Evolutionary conservation across 495 filamentous ascomycete species (phyloP).

Genomic region (Terfezia boudieri): DNA sequence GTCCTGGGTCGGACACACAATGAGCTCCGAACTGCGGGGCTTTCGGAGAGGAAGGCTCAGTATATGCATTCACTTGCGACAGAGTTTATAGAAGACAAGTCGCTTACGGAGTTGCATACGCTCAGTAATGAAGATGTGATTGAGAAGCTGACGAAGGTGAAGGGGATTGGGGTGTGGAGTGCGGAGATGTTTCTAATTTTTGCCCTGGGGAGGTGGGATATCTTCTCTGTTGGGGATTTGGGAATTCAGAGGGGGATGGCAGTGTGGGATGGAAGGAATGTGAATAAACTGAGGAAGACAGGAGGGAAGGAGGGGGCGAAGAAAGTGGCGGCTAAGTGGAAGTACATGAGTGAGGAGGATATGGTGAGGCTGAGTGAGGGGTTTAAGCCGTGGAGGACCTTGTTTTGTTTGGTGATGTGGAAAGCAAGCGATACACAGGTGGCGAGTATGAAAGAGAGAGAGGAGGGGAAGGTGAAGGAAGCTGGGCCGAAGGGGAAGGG

Average conservation of each 20-base stretch:
- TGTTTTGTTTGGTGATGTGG: constrained; percentile 79
- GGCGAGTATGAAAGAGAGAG: constrained; percentile 31
- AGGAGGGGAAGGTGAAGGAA: background rate
- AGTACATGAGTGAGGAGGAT: constrained; percentile 85
- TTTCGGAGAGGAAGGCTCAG: constrained; percentile 84
- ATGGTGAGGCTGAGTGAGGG: constrained; percentile 64
- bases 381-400: constrained; percentile 62
- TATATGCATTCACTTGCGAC: constrained; percentile 69
- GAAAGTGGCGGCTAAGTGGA: constrained; percentile 93
- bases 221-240: constrained; percentile 80
- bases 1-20: constrained; percentile 38
- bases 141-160: constrained; percentile 56
- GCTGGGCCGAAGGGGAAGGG: background rate
- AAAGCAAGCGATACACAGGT: constrained; percentile 54
- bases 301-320: constrained; percentile 83
- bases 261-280: constrained; percentile 40
- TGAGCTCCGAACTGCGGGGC: constrained; percentile 55
- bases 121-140: constrained; percentile 74
- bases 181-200: constrained; percentile 97
- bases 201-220: constrained; percentile 71
- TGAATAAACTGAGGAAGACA: constrained; percentile 44
- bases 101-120: constrained; percentile 47
- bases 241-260: constrained; percentile 93
- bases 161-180: constrained; percentile 73
- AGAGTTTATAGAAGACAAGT: constrained; percentile 52